Evolutionary conservation across 352 stramenopile genomes (phyloP).

Genomic region (Thraustotheca clavata): DNA sequence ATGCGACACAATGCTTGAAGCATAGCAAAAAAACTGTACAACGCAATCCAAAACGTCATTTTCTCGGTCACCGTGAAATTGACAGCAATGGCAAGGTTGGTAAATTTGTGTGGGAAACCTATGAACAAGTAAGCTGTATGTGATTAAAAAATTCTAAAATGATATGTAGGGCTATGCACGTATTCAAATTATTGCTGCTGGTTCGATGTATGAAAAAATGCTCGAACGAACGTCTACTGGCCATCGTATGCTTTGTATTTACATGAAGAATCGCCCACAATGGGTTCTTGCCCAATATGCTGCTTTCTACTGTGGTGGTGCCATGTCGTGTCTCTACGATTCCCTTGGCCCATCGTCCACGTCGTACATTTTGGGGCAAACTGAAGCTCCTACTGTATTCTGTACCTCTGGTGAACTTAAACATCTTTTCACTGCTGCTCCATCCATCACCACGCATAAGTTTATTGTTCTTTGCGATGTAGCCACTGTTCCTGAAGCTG

Average conservation of each 20-base stretch:
- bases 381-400: constrained; percentile 23
- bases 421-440: constrained; percentile 5
- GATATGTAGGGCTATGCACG: constrained; percentile 16
- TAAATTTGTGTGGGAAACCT: constrained; percentile 48
- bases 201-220: constrained; percentile 29
- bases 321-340: constrained; percentile 71
- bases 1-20: constrained; percentile 27
- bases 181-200: constrained; percentile 29
- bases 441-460: neutral
- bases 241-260: constrained; percentile 62
- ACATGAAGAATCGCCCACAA: constrained; percentile 86
- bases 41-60: constrained; percentile 25
- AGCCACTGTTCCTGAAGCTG: neutral
- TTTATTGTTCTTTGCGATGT: constrained; percentile 9
- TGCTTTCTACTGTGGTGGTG: constrained; percentile 52
- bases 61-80: constrained; percentile 46
- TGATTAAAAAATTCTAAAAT: neutral
- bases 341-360: constrained; percentile 25
- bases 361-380: constrained; percentile 21
- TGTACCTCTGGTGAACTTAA: constrained; percentile 22
- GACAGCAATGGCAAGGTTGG: constrained; percentile 33
- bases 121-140: constrained; percentile 28
- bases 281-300: constrained; percentile 83
- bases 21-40: constrained; percentile 23
- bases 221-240: constrained; percentile 23